Conservation (phyloP, 306 rosid genomes). For the Dalbergia oliveri region DNA sequence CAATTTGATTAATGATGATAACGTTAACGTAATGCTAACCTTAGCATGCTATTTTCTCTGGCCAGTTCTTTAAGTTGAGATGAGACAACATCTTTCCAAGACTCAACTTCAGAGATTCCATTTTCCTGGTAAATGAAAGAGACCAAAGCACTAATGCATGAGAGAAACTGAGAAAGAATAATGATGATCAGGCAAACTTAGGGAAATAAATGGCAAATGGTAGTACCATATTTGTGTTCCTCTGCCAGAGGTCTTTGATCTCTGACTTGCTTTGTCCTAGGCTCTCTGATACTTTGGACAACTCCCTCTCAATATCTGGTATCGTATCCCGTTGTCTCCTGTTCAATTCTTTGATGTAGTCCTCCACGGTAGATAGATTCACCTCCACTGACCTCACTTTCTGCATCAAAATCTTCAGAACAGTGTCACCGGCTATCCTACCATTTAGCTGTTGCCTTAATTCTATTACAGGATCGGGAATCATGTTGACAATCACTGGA, state of each 20-base stretch:
- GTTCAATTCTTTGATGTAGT: constrained; percentile 72
- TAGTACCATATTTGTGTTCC: constrained; percentile 64
- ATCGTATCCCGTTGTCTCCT: constrained; percentile 58
- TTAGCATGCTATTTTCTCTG: constrained; percentile 66
- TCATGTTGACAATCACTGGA: constrained; percentile 46
- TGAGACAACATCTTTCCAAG: constrained; percentile 73
- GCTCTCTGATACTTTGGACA: constrained; percentile 61
- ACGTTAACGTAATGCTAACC: constrained; percentile 53
- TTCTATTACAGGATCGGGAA: constrained; percentile 73
- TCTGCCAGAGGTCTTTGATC: constrained; percentile 62
- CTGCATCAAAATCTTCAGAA: constrained; percentile 94
- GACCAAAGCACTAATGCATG: constrained; percentile 8
- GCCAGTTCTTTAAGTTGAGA: constrained; percentile 67
- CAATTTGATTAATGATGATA: not conserved
- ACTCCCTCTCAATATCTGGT: constrained; percentile 72
- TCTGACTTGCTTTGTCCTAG: constrained; percentile 66
- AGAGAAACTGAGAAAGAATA: not conserved
- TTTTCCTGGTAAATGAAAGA: constrained; percentile 62
- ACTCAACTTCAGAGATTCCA: constrained; percentile 60
- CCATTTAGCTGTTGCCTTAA: constrained; percentile 78
- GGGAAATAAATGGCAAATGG: not conserved
- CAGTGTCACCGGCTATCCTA: constrained; percentile 84
- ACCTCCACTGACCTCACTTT: constrained; percentile 80
- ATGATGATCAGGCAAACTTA: not conserved
- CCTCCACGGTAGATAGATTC: constrained; percentile 76